phyloP scores from a whole-genome alignment of 805 yeast genomes.

The Candida yuanshanica region DNA sequence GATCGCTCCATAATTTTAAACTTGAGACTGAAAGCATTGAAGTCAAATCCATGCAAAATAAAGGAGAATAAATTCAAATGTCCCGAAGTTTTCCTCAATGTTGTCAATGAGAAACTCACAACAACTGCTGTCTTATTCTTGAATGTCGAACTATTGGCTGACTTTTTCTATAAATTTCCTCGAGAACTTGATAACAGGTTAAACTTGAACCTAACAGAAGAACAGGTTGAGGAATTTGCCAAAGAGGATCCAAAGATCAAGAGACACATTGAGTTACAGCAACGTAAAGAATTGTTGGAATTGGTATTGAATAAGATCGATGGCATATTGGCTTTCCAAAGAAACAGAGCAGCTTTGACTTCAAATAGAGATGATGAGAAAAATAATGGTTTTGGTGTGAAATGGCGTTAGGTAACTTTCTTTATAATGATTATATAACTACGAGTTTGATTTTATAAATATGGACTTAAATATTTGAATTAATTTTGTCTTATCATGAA shows the following conservation, averaged over 20 bases:
- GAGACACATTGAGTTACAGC: constrained; percentile 88
- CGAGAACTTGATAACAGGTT: constrained; percentile 81
- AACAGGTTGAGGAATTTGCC: constrained; percentile 84
- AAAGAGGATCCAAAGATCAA: constrained; percentile 86
- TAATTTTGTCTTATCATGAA: background rate
- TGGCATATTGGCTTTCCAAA: constrained; percentile 34
- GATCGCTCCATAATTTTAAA: constrained; percentile 66
- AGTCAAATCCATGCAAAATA: constrained; percentile 66
- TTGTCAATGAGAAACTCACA: constrained; percentile 85
- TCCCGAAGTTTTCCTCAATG: constrained; percentile 91
- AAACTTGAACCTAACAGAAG: constrained; percentile 55
- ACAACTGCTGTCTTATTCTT: constrained; percentile 89
- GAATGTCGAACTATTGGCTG: constrained; percentile 90
- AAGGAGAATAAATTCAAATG: constrained; percentile 84
- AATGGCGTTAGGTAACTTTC: constrained; percentile 3
- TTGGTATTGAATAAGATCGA: constrained; percentile 82
- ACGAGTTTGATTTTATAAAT: background rate
- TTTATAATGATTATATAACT: background rate
- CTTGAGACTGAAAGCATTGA: constrained; percentile 71
- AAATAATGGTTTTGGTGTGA: constrained; percentile 2
- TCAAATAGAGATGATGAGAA: background rate
- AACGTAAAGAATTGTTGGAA: constrained; percentile 83
- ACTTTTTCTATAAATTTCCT: constrained; percentile 94
- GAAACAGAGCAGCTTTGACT: constrained; percentile 15
- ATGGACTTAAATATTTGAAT: background rate